Base-by-base conservation (phyloP, 441 rosid species). In the Aquilaria agallochum region DNA sequence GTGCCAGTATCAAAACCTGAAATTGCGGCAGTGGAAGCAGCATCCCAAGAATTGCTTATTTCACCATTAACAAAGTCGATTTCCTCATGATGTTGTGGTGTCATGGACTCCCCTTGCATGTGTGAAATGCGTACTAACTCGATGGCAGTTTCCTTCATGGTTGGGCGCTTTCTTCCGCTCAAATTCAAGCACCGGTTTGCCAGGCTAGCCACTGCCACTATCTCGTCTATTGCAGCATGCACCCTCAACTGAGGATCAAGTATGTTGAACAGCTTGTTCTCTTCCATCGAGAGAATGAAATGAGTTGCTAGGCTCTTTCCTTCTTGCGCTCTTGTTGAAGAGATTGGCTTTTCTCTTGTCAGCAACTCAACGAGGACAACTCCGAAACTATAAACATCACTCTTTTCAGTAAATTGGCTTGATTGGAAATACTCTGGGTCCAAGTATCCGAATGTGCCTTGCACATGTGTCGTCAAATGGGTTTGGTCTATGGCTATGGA, bases 361-460 rank as follows among this genome's bases (percentile, higher is more conserved):
- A 80, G 9, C 5, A 76, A 68, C 67, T 79, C 83, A 50, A 71
- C 75, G 2, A 79, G 75, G 10, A 79, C 81, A 0, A 76, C 84
- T 11, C 81, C 84, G 10, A 74, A 79, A 2, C 81, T 73, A 53
- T 67, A 79, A 5, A 80, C 81, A 59, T 79, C 80, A 0, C 78
- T 73, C 59, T 76, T 79, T 33, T 79, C 83, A 0, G 81, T 77
- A 0, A 72, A 65, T 31, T 68, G 60, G n/a, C 58, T 55, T 0
- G 72, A 46, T 9, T 44, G 56, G 3, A 75, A 67, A 55, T 80
- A 80, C 59, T 80, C 76, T 0, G 85, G 82, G 55, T 78, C 86
- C 2, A 78, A 55, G 67, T 81, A 81, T 8, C 83, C 86, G 7
- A 76, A 74, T 1, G 83, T 81, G 27, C 86, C 86, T 53, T 74